Base-by-base conservation (phyloP, 1,139 yeast genomes). In the Arxiozyma telluris region DNA sequence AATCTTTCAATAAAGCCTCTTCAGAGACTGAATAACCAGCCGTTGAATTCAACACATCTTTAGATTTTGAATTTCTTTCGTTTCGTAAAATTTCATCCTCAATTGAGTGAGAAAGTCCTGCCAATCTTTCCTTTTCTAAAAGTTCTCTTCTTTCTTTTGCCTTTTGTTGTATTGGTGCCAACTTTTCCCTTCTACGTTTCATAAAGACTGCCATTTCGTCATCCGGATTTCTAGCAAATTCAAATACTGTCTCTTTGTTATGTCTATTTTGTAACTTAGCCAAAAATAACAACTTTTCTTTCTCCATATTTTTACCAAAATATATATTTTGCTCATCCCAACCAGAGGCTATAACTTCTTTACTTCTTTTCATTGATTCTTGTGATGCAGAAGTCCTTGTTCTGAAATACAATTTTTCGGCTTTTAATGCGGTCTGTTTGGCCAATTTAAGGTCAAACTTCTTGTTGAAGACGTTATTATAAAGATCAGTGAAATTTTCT, bases 191-290 rank as follows among this genome's bases (percentile, higher is more conserved):
- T 74, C 98, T 78, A 58, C 81, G 82, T 60, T 84, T 78, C 98
- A 94, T 93, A 64, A 93, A 76, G 53, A 84, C 84, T 43, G 88
- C 87, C 65, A 90, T 73, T 58, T 82, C 83, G 59, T 87, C 87
- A 59, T 85, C 91, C 53, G 78, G 79, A 53, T 74, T 75, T 61
- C 82, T 81, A 55, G 79, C 76, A 70, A 89, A 85, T 69, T 94
- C 99, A 69, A 94, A 94, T 9, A 94, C 97, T 0, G 98, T 94
- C 67, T 93, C 98, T 64, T 87, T 84, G 50, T 80, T 74, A 52
- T 77, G 69, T 64, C 96, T 76, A 61, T 87, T 79, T 53, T 80
- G 80, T 56, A 94, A 75, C 62, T 82, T 82, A 15, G 81, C 85
- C 60, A 94, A 76, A 64, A 93, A 83, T 21, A 73, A 79, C 49